Evolutionary conservation across 2,329 filamentous ascomycete species (phyloP).

Genomic region (Penicillium fuscoglaucum): DNA sequence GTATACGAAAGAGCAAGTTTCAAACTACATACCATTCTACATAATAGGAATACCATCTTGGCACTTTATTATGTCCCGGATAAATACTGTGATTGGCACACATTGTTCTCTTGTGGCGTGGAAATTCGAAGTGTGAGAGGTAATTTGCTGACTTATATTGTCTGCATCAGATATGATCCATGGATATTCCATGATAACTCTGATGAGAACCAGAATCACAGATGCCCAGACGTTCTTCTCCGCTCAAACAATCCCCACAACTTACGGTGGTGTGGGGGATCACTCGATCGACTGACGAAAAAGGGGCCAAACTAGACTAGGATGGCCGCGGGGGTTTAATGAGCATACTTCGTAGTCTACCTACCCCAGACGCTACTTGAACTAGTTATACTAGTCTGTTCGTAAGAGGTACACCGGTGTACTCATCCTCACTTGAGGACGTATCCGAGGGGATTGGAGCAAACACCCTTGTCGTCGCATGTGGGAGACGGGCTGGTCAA

Average conservation of each 20-base stretch:
- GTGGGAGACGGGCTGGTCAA: background rate
- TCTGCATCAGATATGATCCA: background rate
- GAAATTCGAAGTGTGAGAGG: background rate
- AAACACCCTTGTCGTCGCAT: background rate
- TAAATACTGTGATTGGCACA: background rate
- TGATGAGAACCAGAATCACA: background rate
- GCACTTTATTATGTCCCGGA: background rate
- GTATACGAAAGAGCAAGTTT: background rate
- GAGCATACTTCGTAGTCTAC: background rate
- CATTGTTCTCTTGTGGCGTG: background rate
- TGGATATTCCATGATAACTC: background rate
- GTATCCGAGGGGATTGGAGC: background rate
- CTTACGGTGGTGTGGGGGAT: background rate
- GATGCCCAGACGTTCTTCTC: background rate
- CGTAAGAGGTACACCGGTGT: background rate
- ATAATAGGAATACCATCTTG: background rate
- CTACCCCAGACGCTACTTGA: background rate
- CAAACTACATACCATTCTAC: background rate
- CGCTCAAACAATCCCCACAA: background rate
- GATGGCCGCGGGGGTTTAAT: background rate
- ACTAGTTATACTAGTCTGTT: background rate
- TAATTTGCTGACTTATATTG: background rate
- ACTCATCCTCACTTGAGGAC: background rate
- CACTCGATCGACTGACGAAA: background rate
- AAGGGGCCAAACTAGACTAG: constrained; percentile 1